Conservation (phyloP, 1,139 yeast species). For the Geotrichum carabidarum region DNA sequence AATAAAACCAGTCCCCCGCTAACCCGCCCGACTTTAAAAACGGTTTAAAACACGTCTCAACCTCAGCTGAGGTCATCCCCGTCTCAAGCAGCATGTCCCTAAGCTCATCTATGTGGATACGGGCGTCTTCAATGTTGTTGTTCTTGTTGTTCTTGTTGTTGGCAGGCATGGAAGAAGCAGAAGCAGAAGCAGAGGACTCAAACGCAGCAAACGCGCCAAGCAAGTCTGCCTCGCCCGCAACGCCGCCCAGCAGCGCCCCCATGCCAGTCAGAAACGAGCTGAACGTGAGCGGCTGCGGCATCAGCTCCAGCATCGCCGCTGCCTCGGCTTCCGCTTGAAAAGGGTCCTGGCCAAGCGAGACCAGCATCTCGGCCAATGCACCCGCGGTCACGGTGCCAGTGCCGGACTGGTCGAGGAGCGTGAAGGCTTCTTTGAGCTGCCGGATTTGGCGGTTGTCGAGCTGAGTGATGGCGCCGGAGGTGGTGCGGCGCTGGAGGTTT, state of each 20-base stretch:
- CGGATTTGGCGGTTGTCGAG: conserved; percentile 39
- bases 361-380: conserved; percentile 57
- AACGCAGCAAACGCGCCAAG: conserved; percentile 60
- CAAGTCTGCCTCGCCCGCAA: conserved; percentile 60
- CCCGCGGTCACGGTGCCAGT: conserved; percentile 59
- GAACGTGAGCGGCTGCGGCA: conserved; percentile 62
- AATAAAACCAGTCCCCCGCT: conserved; percentile 61
- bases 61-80: conserved; percentile 50
- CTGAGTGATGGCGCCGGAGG: conserved; percentile 38
- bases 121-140: conserved; percentile 15
- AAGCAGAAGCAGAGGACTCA: conserved; percentile 39
- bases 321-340: conserved; percentile 40
- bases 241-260: conserved; percentile 52
- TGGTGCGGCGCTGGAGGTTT: conserved; percentile 20
- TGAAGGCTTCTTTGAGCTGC: conserved; percentile 49
- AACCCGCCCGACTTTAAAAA: conserved; percentile 50
- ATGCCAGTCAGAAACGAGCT: conserved; percentile 66
- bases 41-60: conserved; percentile 50
- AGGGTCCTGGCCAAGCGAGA: conserved; percentile 46
- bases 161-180: neutral
- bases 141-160: conserved; percentile 19
- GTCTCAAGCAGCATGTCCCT: conserved; percentile 46
- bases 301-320: conserved; percentile 43
- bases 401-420: conserved; percentile 76
- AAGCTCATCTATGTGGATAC: conserved; percentile 49